Base-by-base conservation (phyloP, 345 rosid species). In the Euclidium syriacum region DNA sequence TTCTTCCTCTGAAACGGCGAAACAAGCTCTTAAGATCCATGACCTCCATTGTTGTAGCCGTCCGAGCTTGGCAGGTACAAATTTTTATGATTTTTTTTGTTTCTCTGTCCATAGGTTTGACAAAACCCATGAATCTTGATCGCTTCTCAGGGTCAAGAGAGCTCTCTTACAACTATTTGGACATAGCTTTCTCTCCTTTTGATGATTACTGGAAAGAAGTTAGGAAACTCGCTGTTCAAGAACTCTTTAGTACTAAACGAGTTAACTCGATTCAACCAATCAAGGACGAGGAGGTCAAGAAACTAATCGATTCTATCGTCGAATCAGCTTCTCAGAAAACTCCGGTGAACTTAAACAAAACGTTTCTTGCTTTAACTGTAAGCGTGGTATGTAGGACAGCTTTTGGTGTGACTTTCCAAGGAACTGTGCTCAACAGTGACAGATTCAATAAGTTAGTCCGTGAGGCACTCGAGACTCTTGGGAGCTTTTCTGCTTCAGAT, bases 1-100 rank as follows among this genome's bases (percentile, higher is more conserved):
- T 50, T 82, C 85, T 25, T 79, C 88, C 0, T 77, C 84, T 2
- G 56, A 71, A 55, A 52, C 67, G 51, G 86, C 78, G 2, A 64
- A 51, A 71, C 74, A 79, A 33, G 68, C 71, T 10, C 10, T 84
- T 19, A 79, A 59, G 58, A 44, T 69, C 26, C 73, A 79, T 7
- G 90, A 82, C 35, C 77, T 75, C 17, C 44, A 33, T 6, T 77
- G 77, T 47, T 84, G 81, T 6, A 70, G 76, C 43, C 81, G 85
- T 49, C 86, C 88, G 10, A 0, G 23, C n/a, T 25, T 54, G 27
- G 25, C 15, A 6, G 64, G 56, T 64, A 53, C n/a, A n/a, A n/a
- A n/a, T n/a, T n/a, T n/a, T n/a, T n/a, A n/a, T n/a, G n/a, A n/a
- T 39, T 2, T 4, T 11, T 15, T 15, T 39, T 39, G 2, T 54